Evolutionary conservation across 768 basidiomycete species (phyloP).

Genomic region (Leccinum longicurvipes): DNA sequence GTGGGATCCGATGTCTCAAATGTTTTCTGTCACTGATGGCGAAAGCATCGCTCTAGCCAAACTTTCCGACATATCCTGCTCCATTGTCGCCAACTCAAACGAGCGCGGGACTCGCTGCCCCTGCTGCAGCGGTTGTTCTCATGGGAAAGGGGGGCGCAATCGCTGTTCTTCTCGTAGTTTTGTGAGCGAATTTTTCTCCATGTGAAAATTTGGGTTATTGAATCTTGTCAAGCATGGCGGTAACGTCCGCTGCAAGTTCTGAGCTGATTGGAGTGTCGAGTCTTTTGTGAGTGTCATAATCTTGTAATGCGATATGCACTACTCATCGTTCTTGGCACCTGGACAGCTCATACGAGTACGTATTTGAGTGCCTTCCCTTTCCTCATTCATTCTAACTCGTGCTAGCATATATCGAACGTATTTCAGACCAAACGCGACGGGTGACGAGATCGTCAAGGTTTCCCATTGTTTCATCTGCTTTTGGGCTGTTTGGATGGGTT

Average conservation of each 20-base stretch:
- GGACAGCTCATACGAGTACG: constrained; percentile 45
- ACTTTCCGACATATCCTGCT: constrained; percentile 52
- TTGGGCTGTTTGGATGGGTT: constrained; percentile 45
- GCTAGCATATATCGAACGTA: constrained; percentile 39
- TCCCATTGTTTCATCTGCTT: constrained; percentile 41
- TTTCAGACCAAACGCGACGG: constrained; percentile 35
- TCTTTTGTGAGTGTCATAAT: constrained; percentile 36
- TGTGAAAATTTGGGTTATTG: neutral
- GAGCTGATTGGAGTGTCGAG: constrained; percentile 45
- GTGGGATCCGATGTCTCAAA: constrained; percentile 10
- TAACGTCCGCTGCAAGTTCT: constrained; percentile 44
- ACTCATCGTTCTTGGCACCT: neutral
- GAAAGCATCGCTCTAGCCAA: constrained; percentile 31
- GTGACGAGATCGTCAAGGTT: constrained; percentile 38
- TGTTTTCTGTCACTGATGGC: neutral
- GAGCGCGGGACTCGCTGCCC: constrained; percentile 44
- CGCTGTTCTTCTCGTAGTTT: constrained; percentile 43
- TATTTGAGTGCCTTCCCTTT: neutral
- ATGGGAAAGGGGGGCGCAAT: constrained; percentile 45
- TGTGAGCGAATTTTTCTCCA: constrained; percentile 19
- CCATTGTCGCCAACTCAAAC: constrained; percentile 36
- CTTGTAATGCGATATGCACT: neutral
- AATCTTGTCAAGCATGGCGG: constrained; percentile 37
- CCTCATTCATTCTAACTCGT: neutral
- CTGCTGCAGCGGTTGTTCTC: constrained; percentile 44